Evolutionary conservation across 2,329 filamentous ascomycete species (phyloP).

Genomic region (Pseudopyricularia cyperi): DNA sequence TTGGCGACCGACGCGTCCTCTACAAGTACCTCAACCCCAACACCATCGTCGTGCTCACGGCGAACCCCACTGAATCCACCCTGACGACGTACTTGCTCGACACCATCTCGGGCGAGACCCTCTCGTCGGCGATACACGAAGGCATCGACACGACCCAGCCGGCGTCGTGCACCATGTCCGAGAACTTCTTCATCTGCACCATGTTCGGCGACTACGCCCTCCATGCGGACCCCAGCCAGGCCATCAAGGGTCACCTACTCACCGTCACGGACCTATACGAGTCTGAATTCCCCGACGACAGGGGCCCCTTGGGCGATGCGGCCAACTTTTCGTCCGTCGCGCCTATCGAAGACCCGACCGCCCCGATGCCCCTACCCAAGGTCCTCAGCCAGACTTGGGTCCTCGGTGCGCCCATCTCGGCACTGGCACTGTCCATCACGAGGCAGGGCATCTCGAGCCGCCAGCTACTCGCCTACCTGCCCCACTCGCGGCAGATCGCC

Average conservation of each 20-base stretch:
- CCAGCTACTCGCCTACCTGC: constrained; percentile 67
- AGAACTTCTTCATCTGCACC: constrained; percentile 93
- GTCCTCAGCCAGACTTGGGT: constrained; percentile 72
- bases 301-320: constrained; percentile 59
- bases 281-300: constrained; percentile 69
- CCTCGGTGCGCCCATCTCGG: constrained; percentile 64
- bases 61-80: constrained; percentile 41
- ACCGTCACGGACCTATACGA: constrained; percentile 84
- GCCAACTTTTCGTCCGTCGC: constrained; percentile 68
- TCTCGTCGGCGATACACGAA: constrained; percentile 57
- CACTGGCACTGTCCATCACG: constrained; percentile 76
- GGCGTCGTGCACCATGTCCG: constrained; percentile 67
- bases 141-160: constrained; percentile 63
- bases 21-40: constrained; percentile 97
- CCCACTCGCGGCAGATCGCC: constrained; percentile 59
- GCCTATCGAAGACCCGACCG: constrained; percentile 41
- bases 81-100: constrained; percentile 73
- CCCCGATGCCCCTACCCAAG: constrained; percentile 45
- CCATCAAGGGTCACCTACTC: constrained; percentile 73
- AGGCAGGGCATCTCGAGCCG: constrained; percentile 82
- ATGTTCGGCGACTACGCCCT: constrained; percentile 53
- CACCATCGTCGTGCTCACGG: constrained; percentile 60
- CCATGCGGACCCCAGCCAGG: constrained; percentile 36
- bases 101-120: constrained; percentile 68
- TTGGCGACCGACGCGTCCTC: constrained; percentile 81